A percentile compares a stretch with the other conserved stretches of the same genome.
Evolutionary conservation across 495 filamentous ascomycete species (phyloP).

Genomic region (Hypoxylon rickii): DNA sequence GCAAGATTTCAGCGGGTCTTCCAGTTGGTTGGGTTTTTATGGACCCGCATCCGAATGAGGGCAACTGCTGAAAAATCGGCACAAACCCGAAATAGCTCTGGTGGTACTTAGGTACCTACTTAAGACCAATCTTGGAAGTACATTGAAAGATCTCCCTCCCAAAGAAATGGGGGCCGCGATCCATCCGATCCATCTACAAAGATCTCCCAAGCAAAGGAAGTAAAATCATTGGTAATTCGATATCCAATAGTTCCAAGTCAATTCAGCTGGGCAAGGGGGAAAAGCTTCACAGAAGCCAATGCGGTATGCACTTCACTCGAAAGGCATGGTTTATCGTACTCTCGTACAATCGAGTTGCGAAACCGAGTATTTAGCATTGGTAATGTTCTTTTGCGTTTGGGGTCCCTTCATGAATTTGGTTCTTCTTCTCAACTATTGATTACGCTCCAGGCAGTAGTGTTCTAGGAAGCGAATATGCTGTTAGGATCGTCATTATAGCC

Average conservation of each 20-base stretch:
- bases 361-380: not conserved
- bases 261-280: slow-evolving; percentile 30
- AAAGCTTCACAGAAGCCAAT: slow-evolving; percentile 7
- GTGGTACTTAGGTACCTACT: too few relatives aligned
- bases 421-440: slow-evolving; percentile 7
- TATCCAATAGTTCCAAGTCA: slow-evolving; percentile 29
- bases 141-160: not conserved
- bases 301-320: not conserved
- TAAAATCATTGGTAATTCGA: slow-evolving; percentile 20
- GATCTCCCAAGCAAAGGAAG: slow-evolving; percentile 14
- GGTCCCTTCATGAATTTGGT: slow-evolving; percentile 2
- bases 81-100: too few relatives aligned
- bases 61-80: too few relatives aligned
- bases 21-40: too few relatives aligned
- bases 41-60: too few relatives aligned
- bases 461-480: not conserved
- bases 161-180: slow-evolving; percentile 12
- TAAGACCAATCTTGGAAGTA: not conserved
- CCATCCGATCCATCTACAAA: slow-evolving; percentile 8
- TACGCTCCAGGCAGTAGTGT: not conserved
- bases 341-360: too few relatives aligned
- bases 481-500: slow-evolving; percentile 1
- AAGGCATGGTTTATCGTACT: not conserved
- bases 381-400: not conserved
- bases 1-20: too few relatives aligned